A percentile compares a stretch with the other conserved stretches of the same genome.
Conservation (phyloP, 768 basidiomycete species). For the Podaxis sp. region DNA sequence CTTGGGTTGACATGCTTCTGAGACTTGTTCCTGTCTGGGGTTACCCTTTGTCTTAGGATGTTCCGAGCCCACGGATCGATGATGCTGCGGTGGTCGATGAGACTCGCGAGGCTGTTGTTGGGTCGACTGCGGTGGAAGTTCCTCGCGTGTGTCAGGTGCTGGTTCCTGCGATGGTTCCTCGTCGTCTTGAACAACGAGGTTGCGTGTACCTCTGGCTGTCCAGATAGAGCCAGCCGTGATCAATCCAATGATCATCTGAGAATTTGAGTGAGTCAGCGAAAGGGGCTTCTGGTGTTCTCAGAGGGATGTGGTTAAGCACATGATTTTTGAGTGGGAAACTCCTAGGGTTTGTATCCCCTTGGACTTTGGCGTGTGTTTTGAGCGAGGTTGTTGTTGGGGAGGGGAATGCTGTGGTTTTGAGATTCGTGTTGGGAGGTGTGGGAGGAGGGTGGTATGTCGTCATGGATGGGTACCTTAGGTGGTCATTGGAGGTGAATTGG, state of each 20-base stretch:
- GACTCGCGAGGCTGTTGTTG: neutral
- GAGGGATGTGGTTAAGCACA: no score
- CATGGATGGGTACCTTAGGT: no score
- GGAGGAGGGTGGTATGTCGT: no score
- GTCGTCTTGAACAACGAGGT: neutral
- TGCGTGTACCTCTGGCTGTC: conserved; percentile 2
- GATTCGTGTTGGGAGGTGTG: no score
- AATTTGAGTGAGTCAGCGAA: neutral
- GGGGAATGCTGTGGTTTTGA: no score
- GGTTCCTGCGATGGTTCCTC: neutral
- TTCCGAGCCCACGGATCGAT: neutral
- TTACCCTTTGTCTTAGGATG: neutral
- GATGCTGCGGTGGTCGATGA: neutral
- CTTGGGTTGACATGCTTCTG: neutral
- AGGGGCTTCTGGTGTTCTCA: neutral
- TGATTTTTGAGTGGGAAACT: no score
- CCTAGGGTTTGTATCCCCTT: no score
- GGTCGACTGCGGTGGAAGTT: neutral
- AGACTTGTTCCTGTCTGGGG: neutral
- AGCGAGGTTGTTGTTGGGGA: no score
- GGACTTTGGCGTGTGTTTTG: no score
- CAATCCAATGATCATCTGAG: conserved; percentile 8
- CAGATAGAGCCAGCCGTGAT: conserved; percentile 9
- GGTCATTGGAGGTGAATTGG: no score
- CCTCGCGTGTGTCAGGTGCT: neutral